Evolutionary conservation across 129 eudicot species (phyloP).

Genomic region (Mikania micrantha): DNA sequence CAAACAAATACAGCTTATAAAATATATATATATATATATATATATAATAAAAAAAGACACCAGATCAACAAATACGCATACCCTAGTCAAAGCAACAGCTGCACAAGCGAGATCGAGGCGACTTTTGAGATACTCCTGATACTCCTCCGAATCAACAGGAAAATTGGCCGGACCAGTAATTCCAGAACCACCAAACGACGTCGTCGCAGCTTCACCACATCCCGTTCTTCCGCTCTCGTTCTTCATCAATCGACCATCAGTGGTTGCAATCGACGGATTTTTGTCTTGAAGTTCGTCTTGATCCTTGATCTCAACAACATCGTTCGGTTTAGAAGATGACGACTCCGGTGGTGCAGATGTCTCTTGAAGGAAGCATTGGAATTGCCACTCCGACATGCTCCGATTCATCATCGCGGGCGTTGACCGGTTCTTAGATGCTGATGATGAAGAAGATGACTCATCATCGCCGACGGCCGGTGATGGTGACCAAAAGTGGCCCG

Average conservation of each 20-base stretch:
- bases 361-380: conserved; percentile 77
- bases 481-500: conserved; percentile 87
- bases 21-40: no score
- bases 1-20: neutral
- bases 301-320: conserved; percentile 52
- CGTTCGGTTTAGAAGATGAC: conserved; percentile 31
- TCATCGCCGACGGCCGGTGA: conserved; percentile 38
- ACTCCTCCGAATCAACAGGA: conserved; percentile 78
- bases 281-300: conserved; percentile 31
- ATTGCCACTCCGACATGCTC: conserved; percentile 90
- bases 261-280: neutral
- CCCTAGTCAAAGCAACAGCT: conserved; percentile 97
- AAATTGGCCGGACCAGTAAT: conserved; percentile 37
- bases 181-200: conserved; percentile 13
- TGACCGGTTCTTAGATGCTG: conserved; percentile 27
- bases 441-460: conserved; percentile 25
- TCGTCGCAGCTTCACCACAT: conserved; percentile 10
- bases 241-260: neutral
- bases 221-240: conserved; percentile 9
- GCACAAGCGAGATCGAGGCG: conserved; percentile 90
- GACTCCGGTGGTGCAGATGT: conserved; percentile 37
- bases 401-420: conserved; percentile 60
- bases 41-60: neutral
- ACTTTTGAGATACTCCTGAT: conserved; percentile 66
- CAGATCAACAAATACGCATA: conserved; percentile 10